A percentile compares a stretch with the other conserved stretches of the same genome.
Evolutionary conservation across 768 basidiomycete genomes (phyloP).

Genomic region (Xanthoconium stramineum): DNA sequence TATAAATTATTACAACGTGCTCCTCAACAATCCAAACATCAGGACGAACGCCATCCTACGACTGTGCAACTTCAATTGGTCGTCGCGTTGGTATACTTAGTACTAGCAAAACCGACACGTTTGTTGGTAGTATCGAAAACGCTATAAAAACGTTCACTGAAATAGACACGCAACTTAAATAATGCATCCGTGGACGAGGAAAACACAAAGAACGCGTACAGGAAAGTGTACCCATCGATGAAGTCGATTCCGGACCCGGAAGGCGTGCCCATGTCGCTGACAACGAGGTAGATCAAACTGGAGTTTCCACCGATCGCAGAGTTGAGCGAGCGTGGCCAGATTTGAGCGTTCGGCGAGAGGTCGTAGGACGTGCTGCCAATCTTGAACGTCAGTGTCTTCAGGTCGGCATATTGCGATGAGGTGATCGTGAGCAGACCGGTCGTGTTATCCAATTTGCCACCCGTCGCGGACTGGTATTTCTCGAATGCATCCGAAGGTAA

Average conservation of each 20-base stretch:
- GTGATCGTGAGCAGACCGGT: constrained; percentile 32
- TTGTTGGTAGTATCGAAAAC: constrained; percentile 26
- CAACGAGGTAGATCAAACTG: constrained; percentile 27
- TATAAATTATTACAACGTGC: too few species aligned
- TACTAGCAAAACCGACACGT: constrained; percentile 8
- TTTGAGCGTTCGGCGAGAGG: constrained; percentile 29
- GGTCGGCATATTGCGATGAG: constrained; percentile 20
- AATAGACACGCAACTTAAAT: not conserved
- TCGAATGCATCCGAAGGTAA: constrained; percentile 26
- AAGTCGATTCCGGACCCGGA: constrained; percentile 24
- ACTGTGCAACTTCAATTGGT: not conserved
- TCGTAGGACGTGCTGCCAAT: constrained; percentile 20
- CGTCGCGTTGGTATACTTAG: not conserved
- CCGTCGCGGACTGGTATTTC: constrained; percentile 26
- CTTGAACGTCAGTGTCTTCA: constrained; percentile 27
- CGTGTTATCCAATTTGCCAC: constrained; percentile 21
- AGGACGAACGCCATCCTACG: too few species aligned
- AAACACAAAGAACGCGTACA: constrained; percentile 1
- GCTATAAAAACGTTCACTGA: constrained; percentile 35
- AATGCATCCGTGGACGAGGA: not conserved
- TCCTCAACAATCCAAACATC: too few species aligned
- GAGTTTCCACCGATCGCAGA: constrained; percentile 26
- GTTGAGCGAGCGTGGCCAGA: constrained; percentile 35
- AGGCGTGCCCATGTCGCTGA: constrained; percentile 19
- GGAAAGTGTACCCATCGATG: constrained; percentile 19